phyloP scores from a whole-genome alignment of 2,329 filamentous ascomycete genomes.

The Aureobasidium vineae region DNA sequence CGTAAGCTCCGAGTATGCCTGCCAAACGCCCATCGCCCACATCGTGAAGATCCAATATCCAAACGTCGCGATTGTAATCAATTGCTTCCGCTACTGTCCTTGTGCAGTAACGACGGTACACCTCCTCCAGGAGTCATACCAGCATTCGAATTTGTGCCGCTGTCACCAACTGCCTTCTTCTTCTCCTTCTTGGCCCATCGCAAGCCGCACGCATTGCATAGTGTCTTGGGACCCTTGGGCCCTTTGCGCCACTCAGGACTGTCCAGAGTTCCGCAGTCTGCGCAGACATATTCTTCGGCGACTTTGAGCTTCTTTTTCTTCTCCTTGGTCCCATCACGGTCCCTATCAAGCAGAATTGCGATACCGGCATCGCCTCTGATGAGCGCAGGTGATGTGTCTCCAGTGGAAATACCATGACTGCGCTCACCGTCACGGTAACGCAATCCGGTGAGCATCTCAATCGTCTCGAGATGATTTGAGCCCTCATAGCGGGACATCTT shows the following conservation, averaged over 20 bases:
- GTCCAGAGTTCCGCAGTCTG: constrained; percentile 90
- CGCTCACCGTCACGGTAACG: constrained; percentile 86
- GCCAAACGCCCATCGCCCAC: constrained; percentile 13
- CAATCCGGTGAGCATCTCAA: constrained; percentile 89
- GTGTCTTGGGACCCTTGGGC: constrained; percentile 85
- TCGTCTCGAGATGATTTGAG: constrained; percentile 73
- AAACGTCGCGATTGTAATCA: neutral
- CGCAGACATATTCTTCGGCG: constrained; percentile 86
- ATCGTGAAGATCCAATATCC: neutral
- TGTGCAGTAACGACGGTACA: constrained; percentile 26
- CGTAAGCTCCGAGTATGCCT: constrained; percentile 12
- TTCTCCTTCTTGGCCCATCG: constrained; percentile 45
- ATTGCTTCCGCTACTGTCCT: constrained; percentile 29
- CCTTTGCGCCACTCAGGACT: constrained; percentile 97
- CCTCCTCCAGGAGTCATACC: constrained; percentile 25
- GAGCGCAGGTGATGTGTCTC: constrained; percentile 73
- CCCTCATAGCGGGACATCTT: constrained; percentile 83
- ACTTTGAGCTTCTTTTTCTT: constrained; percentile 84
- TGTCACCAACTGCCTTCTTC: constrained; percentile 33
- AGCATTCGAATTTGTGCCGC: constrained; percentile 13
- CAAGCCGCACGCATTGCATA: constrained; percentile 88
- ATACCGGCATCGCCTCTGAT: constrained; percentile 86
- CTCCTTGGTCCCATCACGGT: constrained; percentile 71
- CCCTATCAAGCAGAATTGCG: constrained; percentile 76
- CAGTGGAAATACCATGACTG: constrained; percentile 82